phyloP scores from a whole-genome alignment of 129 eudicot genomes.

The Centrapalus pauciflorus region DNA sequence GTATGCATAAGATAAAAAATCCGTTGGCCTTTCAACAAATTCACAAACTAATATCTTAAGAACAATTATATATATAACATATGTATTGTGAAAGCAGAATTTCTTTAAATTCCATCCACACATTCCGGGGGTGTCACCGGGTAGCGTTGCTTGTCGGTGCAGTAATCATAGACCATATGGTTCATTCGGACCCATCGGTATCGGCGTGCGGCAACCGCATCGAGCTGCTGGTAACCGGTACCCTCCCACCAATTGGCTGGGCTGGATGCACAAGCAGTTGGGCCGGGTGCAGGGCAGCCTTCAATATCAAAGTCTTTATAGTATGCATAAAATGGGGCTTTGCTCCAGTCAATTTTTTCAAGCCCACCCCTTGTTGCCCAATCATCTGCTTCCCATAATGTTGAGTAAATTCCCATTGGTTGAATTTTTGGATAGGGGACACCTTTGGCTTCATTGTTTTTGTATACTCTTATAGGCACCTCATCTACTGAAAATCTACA shows the following conservation, averaged over 20 bases:
- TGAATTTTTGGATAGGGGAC: slow-evolving; percentile 61
- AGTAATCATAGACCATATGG: slow-evolving; percentile 70
- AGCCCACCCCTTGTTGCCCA: slow-evolving; percentile 93
- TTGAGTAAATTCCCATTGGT: slow-evolving; percentile 84
- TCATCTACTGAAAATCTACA: slow-evolving; percentile 70
- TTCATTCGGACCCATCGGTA: slow-evolving; percentile 62
- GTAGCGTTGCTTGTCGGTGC: slow-evolving; percentile 51
- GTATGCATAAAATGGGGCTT: slow-evolving; percentile 85
- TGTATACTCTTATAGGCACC: slow-evolving; percentile 82
- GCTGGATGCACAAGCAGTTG: slow-evolving; percentile 46
- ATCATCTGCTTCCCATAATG: slow-evolving; percentile 94
- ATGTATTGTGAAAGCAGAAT: neutral
- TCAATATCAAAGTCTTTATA: slow-evolving; percentile 85
- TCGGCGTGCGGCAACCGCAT: slow-evolving; percentile 34
- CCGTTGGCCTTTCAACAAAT: no score
- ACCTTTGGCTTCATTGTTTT: slow-evolving; percentile 73
- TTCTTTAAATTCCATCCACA: slow-evolving; percentile 37
- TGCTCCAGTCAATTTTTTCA: slow-evolving; percentile 82
- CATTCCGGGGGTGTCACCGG: slow-evolving; percentile 65
- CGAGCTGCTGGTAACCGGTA: slow-evolving; percentile 43
- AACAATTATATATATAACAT: neutral
- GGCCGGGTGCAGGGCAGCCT: slow-evolving; percentile 55
- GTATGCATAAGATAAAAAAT: neutral
- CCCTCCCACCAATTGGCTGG: slow-evolving; percentile 67
- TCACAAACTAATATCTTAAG: neutral